Evolutionary conservation across 1,284 basidiomycete genomes (phyloP).

Genomic region (Mixia osmundae): DNA sequence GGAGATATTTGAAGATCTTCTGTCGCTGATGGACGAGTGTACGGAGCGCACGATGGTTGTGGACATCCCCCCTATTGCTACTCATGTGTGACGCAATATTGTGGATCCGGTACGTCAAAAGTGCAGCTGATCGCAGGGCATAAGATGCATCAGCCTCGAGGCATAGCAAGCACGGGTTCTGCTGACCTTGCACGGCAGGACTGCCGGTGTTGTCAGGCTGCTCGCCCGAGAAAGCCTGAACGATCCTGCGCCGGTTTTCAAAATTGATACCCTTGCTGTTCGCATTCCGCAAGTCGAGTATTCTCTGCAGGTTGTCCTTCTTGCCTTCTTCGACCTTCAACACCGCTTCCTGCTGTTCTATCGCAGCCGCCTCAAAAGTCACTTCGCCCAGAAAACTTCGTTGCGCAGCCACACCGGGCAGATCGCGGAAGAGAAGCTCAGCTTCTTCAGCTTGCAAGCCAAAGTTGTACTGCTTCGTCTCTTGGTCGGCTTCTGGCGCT

Average conservation of each 20-base stretch:
- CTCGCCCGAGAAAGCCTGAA: conserved; percentile 48
- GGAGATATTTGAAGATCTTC: conserved; percentile 59
- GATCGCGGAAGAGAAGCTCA: conserved; percentile 33
- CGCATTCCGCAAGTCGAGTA: conserved; percentile 67
- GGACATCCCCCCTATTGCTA: conserved; percentile 46
- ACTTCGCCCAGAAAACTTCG: conserved; percentile 14
- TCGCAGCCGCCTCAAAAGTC: conserved; percentile 1
- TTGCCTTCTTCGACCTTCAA: conserved; percentile 26
- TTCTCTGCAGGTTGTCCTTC: conserved; percentile 37
- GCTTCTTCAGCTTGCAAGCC: conserved; percentile 32
- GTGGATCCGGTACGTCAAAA: conserved; percentile 66
- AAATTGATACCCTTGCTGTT: conserved; percentile 58
- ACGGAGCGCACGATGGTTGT: conserved; percentile 48
- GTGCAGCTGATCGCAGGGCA: conserved; percentile 35
- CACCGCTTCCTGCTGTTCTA: conserved; percentile 8
- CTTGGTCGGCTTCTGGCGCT: conserved; percentile 16
- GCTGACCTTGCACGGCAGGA: conserved; percentile 65
- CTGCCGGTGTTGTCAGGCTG: conserved; percentile 54
- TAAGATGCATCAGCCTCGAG: conserved; percentile 3
- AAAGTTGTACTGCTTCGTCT: conserved; percentile 34
- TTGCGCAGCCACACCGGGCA: conserved; percentile 29
- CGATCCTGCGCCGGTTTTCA: conserved; percentile 60
- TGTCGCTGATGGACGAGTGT: conserved; percentile 58
- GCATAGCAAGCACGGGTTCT: neutral
- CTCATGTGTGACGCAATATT: conserved; percentile 51